Conservation (phyloP, 2,329 filamentous ascomycete genomes). For the Xylariales sp. region DNA sequence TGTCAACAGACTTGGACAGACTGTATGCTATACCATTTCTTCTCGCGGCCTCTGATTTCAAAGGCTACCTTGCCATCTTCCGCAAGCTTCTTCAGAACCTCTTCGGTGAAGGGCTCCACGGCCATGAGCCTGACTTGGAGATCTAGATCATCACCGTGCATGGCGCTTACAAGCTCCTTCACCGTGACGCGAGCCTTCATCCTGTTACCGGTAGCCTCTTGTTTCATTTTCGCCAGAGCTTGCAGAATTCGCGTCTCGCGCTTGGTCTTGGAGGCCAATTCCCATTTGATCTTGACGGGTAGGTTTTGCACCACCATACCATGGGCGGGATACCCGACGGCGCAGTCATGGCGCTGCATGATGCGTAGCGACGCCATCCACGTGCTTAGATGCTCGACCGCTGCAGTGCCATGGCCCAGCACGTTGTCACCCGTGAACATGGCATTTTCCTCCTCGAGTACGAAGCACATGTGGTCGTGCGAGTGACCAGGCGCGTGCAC, state of each 20-base stretch:
- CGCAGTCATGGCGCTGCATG: conserved; percentile 61
- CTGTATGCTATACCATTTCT: too few species aligned
- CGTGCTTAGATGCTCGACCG: conserved; percentile 68
- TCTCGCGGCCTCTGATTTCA: conserved; percentile 28
- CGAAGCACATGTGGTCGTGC: conserved; percentile 71
- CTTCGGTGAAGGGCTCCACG: conserved; percentile 38
- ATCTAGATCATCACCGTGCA: conserved; percentile 37
- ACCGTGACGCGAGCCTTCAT: conserved; percentile 31
- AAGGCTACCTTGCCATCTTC: conserved; percentile 39
- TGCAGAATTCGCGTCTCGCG: conserved; percentile 72
- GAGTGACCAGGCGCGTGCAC: conserved; percentile 61
- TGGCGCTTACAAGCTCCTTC: conserved; percentile 34
- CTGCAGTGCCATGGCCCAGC: conserved; percentile 75
- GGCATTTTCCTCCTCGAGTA: conserved; percentile 70
- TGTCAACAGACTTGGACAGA: too few species aligned
- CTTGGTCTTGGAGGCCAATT: conserved; percentile 71
- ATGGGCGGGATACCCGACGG: conserved; percentile 78
- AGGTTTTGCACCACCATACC: conserved; percentile 72
- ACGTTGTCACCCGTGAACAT: conserved; percentile 88
- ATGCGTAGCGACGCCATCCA: conserved; percentile 64
- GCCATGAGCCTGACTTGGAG: conserved; percentile 29
- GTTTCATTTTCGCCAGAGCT: conserved; percentile 39
- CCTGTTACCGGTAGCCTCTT: conserved; percentile 10
- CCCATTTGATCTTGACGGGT: conserved; percentile 67
- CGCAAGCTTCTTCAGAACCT: conserved; percentile 37